Base-by-base conservation (phyloP, 2,329 filamentous ascomycete genomes). In the Curvularia eragrostidis region DNA sequence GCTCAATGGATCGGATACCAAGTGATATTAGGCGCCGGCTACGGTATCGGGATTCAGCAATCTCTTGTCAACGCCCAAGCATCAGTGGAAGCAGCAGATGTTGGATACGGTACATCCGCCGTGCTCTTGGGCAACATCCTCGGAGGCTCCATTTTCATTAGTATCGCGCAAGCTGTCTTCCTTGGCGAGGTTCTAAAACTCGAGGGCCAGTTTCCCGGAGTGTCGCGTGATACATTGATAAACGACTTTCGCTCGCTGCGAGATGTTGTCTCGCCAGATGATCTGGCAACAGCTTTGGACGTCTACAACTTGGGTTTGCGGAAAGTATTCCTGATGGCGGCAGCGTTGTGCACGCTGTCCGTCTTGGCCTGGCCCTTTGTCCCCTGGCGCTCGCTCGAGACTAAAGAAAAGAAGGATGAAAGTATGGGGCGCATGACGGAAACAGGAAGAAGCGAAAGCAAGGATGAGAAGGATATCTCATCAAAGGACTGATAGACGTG, bases 1-100 rank as follows among this genome's bases (percentile, higher is more conserved):
- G 42, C 42, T n/a, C 42, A 30, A 13, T 28, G 12, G 23, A 46
- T 46, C 18, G 42, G 42, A 46, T 46, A 46, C n/a, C 42, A 46
- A 30, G 23, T 46, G 42, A 28, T 46, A 46, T 30, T 28, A n/a
- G 42, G 42, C 13, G 42, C 42, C 24, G 42, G 42, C 42, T 46
- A 28, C 24, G 42, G 42, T 18, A 30, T 30, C 21, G 42, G 38
- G 12, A 21, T 41, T 10, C 38, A 41, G 18, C 38, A 41, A 21
- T 19, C 38, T 19, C 18, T 41, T n/a, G 6, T 41, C 18, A 21
- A 21, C n/a, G 38, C 38, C n/a, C 38, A 41, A 21, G 38, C 38
- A 19, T 28, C 42, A 28, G 23, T 46, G 5, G 23, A 30, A n/a
- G 12, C 42, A 28, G 42, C 42, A 28, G 42, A 46, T 10, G 42